These are phyloP conservation scores for Hirsutella minnesotensis DNA, from an alignment of 2,329 filamentous ascomycete genomes.

Conservation along the genomic window DNA sequence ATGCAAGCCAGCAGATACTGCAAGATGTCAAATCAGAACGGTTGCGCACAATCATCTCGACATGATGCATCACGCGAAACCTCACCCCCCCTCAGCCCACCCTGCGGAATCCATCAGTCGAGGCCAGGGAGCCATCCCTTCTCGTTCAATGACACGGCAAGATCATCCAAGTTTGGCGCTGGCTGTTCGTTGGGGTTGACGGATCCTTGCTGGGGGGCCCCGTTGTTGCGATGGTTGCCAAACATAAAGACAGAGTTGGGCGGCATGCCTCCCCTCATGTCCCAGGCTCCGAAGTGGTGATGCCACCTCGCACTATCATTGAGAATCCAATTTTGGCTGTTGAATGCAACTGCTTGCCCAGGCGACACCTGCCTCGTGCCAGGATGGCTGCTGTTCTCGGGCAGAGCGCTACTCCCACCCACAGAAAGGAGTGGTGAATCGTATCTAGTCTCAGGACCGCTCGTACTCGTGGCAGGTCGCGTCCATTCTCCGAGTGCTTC, in stretches of 20 bases:
- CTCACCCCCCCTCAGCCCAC: background rate
- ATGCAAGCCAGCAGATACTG: background rate
- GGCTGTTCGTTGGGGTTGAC: slow-evolving; percentile 8
- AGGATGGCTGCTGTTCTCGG: slow-evolving; percentile 10
- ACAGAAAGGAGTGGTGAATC: slow-evolving; percentile 3
- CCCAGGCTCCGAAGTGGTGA: slow-evolving; percentile 45
- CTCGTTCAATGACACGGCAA: slow-evolving; percentile 13
- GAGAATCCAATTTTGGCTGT: slow-evolving; percentile 45
- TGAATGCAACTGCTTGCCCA: slow-evolving; percentile 23
- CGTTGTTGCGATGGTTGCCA: slow-evolving; percentile 9
- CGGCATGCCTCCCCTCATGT: slow-evolving; percentile 18
- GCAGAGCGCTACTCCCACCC: background rate
- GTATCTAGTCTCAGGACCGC: background rate
- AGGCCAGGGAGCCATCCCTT: slow-evolving; percentile 22
- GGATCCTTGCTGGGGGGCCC: slow-evolving; percentile 2
- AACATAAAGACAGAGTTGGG: slow-evolving; percentile 18
- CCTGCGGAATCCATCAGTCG: slow-evolving; percentile 14
- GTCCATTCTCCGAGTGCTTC: slow-evolving; percentile 16
- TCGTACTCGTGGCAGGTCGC: background rate
- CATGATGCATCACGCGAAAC: background rate
- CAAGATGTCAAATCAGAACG: background rate
- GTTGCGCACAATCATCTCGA: background rate
- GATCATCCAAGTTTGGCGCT: slow-evolving; percentile 10
- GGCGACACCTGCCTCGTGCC: slow-evolving; percentile 1
- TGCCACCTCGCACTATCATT: slow-evolving; percentile 47